These are phyloP conservation scores for Aspergillus coremiiformis DNA, from an alignment of 495 filamentous ascomycete genomes.

Conservation along the genomic window DNA sequence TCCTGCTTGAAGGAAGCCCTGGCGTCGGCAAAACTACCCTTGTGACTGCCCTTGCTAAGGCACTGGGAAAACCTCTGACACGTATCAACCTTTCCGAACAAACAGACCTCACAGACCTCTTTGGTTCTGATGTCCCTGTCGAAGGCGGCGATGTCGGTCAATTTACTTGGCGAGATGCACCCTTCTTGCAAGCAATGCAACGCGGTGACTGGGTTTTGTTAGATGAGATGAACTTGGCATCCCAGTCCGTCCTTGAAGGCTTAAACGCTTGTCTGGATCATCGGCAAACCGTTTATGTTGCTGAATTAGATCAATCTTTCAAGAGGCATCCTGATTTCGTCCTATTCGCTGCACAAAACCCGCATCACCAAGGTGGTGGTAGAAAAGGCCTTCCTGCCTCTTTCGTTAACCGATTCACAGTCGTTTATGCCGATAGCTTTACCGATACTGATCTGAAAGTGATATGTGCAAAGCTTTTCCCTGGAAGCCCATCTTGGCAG, in stretches of 20 bases:
- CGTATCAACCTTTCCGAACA: constrained; percentile 97
- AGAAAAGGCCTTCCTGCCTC: constrained; percentile 92
- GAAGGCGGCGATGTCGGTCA: constrained; percentile 80
- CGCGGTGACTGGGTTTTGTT: constrained; percentile 90
- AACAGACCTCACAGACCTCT: constrained; percentile 93
- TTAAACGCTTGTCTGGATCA: constrained; percentile 97
- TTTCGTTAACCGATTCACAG: constrained; percentile 96
- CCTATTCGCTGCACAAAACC: constrained; percentile 95
- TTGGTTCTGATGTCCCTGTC: constrained; percentile 92
- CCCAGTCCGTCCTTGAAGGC: constrained; percentile 93
- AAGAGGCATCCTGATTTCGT: constrained; percentile 80
- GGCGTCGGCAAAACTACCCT: constrained; percentile 97
- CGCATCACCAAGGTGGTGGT: constrained; percentile 92
- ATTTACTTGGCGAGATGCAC: constrained; percentile 92
- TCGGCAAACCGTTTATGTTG: constrained; percentile 89
- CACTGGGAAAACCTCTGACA: constrained; percentile 71
- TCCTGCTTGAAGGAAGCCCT: constrained; percentile 89
- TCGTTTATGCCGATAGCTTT: constrained; percentile 91
- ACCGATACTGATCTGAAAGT: constrained; percentile 68
- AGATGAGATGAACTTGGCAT: constrained; percentile 98
- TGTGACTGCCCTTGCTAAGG: constrained; percentile 70
- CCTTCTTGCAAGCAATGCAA: constrained; percentile 94
- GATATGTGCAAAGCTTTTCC: constrained; percentile 75
- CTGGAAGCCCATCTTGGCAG: constrained; percentile 45
- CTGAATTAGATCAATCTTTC: constrained; percentile 91